Evolutionary conservation across 352 stramenopile genomes (phyloP).

Genomic region (Globisporangium rhizosaccharum): DNA sequence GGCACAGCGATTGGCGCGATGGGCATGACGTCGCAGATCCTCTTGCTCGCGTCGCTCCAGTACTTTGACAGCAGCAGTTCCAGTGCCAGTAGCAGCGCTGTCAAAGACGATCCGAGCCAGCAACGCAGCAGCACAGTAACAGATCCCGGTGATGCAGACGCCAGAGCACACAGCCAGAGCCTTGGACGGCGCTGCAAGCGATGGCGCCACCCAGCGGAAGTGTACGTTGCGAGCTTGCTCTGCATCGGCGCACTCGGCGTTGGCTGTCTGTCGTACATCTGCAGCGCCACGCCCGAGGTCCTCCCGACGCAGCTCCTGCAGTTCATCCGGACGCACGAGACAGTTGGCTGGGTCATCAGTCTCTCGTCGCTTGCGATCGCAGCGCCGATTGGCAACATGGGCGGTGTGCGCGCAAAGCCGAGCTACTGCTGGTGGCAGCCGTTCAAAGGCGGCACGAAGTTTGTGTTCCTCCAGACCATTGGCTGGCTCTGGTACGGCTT

Average conservation of each 20-base stretch:
- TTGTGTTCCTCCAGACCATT: constrained; percentile 52
- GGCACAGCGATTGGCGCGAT: constrained; percentile 31
- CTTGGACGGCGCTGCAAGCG: not conserved
- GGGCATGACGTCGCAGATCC: constrained; percentile 42
- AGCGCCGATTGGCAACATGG: constrained; percentile 32
- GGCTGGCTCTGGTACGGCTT: constrained; percentile 57
- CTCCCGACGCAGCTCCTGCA: constrained; percentile 4
- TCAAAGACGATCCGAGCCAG: not conserved
- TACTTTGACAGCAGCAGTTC: constrained; percentile 21
- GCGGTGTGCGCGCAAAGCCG: constrained; percentile 22
- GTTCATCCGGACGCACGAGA: constrained; percentile 23
- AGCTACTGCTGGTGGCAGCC: constrained; percentile 44
- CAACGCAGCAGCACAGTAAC: not conserved
- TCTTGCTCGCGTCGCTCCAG: constrained; percentile 43
- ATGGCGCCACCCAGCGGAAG: constrained; percentile 18
- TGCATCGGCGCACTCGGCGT: constrained; percentile 21
- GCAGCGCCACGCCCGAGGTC: constrained; percentile 3
- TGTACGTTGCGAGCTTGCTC: constrained; percentile 30
- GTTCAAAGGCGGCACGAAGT: constrained; percentile 50
- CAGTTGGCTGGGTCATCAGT: constrained; percentile 33
- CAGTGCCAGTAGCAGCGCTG: too few species aligned
- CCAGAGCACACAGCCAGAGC: too few species aligned
- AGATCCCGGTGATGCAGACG: too few species aligned
- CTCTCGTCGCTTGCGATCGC: constrained; percentile 30
- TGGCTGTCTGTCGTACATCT: constrained; percentile 19